These are phyloP conservation scores for Ogataea zsoltii DNA, from an alignment of 805 yeast species.

Conservation along the genomic window DNA sequence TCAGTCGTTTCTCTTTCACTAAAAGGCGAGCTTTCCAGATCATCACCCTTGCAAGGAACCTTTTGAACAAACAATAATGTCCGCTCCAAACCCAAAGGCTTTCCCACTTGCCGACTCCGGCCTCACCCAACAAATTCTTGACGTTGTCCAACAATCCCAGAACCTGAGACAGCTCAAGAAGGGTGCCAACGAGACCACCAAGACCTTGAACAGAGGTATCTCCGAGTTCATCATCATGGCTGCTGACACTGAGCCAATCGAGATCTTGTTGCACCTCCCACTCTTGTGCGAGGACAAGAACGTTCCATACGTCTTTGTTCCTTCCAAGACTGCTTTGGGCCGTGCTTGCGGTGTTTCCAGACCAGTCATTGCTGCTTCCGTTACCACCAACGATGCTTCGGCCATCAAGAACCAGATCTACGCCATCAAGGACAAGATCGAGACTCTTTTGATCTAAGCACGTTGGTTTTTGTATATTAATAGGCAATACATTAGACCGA, in stretches of 20 bases:
- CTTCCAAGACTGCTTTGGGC: slow-evolving; percentile 97
- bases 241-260: slow-evolving; percentile 99
- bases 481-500: no score
- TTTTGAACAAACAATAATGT: slow-evolving; percentile 46
- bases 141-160: slow-evolving; percentile 96
- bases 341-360: slow-evolving; percentile 99
- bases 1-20: background rate
- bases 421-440: slow-evolving; percentile 98
- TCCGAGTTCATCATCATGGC: slow-evolving; percentile 99
- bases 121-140: slow-evolving; percentile 93
- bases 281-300: slow-evolving; percentile 98
- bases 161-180: slow-evolving; percentile 97
- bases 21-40: slow-evolving; percentile 41
- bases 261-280: slow-evolving; percentile 95
- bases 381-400: slow-evolving; percentile 97
- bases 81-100: slow-evolving; percentile 95
- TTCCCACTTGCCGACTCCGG: slow-evolving; percentile 98
- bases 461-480: slow-evolving; percentile 5
- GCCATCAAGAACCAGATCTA: slow-evolving; percentile 96
- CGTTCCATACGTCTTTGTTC: slow-evolving; percentile 98
- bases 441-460: slow-evolving; percentile 83
- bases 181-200: slow-evolving; percentile 99
- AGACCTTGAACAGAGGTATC: slow-evolving; percentile 98
- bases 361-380: slow-evolving; percentile 98
- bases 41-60: slow-evolving; percentile 52